phyloP scores from a whole-genome alignment of 2,329 filamentous ascomycete genomes.

The Huntiella omanensis region DNA sequence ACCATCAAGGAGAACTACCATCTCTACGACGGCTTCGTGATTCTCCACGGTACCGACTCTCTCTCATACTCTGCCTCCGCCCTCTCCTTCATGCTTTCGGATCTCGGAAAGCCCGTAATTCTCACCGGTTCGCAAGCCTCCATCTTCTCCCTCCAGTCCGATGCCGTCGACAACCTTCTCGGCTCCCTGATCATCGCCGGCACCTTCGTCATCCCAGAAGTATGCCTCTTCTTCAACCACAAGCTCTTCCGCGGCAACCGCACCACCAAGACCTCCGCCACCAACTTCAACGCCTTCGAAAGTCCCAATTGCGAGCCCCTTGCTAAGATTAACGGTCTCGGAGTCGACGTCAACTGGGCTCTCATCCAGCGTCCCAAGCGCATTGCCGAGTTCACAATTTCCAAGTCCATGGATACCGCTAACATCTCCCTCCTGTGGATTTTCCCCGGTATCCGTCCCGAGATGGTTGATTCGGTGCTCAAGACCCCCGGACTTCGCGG shows the following conservation, averaged over 20 bases:
- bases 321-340: constrained; percentile 62
- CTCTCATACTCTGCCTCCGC: constrained; percentile 79
- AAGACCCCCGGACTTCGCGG: constrained; percentile 58
- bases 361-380: constrained; percentile 55
- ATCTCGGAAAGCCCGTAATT: constrained; percentile 79
- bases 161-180: constrained; percentile 78
- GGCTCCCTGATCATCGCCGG: constrained; percentile 78
- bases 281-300: constrained; percentile 71
- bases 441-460: constrained; percentile 83
- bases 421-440: constrained; percentile 79
- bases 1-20: constrained; percentile 73
- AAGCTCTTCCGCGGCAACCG: constrained; percentile 77
- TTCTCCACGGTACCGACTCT: constrained; percentile 81
- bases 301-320: constrained; percentile 74
- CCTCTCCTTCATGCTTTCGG: constrained; percentile 80
- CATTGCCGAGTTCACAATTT: constrained; percentile 56
- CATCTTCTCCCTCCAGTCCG: constrained; percentile 78
- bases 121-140: constrained; percentile 69
- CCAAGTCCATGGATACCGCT: constrained; percentile 61
- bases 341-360: constrained; percentile 65
- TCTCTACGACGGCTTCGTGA: constrained; percentile 76
- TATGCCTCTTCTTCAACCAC: constrained; percentile 87
- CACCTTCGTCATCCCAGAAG: constrained; percentile 83
- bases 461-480: constrained; percentile 77
- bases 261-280: constrained; percentile 72